phyloP scores from a whole-genome alignment of 352 stramenopile species.

The Phytophthora kernoviae region DNA sequence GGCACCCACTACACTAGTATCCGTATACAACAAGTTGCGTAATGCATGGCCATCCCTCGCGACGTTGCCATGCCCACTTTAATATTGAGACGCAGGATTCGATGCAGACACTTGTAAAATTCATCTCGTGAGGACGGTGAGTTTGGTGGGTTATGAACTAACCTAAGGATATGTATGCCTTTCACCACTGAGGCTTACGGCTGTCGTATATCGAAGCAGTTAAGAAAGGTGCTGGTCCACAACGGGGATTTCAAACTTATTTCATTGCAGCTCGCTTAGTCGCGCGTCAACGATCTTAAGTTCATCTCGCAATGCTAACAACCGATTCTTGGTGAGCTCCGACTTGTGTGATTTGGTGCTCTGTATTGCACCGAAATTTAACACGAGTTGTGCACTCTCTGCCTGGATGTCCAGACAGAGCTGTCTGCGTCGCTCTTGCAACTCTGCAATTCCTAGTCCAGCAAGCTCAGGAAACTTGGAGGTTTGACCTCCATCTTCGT shows the following conservation, averaged over 20 bases:
- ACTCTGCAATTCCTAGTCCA: slow-evolving; percentile 16
- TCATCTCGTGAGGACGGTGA: too few relatives aligned
- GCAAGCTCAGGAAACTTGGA: slow-evolving; percentile 9
- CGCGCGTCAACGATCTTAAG: slow-evolving; percentile 29
- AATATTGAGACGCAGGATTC: too few relatives aligned
- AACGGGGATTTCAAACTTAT: background rate
- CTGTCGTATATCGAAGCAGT: too few relatives aligned
- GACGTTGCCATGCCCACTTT: too few relatives aligned
- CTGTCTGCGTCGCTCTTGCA: slow-evolving; percentile 44
- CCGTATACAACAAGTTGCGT: too few relatives aligned
- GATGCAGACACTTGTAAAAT: too few relatives aligned
- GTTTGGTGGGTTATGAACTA: too few relatives aligned
- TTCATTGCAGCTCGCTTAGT: slow-evolving; percentile 5
- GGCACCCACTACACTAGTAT: too few relatives aligned
- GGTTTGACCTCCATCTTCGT: slow-evolving; percentile 3
- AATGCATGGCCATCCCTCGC: too few relatives aligned
- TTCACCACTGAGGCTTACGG: too few relatives aligned
- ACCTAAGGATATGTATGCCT: too few relatives aligned
- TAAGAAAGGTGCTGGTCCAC: too few relatives aligned
- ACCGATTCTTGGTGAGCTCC: slow-evolving; percentile 14
- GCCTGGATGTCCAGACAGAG: slow-evolving; percentile 62
- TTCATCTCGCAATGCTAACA: slow-evolving; percentile 28
- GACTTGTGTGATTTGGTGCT: slow-evolving; percentile 10
- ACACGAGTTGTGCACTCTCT: slow-evolving; percentile 50
- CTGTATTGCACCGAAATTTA: slow-evolving; percentile 30